These are phyloP conservation scores for Amniculicola lignicola DNA, from an alignment of 495 filamentous ascomycete species.

Conservation along the genomic window DNA sequence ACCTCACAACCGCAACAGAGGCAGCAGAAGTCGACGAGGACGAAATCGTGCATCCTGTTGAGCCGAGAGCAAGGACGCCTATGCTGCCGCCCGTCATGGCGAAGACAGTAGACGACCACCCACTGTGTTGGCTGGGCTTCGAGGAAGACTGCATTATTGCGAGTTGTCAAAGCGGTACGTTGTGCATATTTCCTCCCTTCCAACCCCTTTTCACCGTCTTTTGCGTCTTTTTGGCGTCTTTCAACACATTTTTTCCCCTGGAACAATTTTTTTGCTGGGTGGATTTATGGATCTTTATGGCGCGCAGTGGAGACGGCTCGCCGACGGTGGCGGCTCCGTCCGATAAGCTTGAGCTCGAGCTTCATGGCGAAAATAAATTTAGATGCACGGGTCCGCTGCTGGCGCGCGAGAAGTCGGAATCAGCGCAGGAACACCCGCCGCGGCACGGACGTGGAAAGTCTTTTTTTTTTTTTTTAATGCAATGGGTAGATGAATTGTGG, in stretches of 20 bases:
- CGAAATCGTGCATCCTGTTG: slow-evolving; percentile 68
- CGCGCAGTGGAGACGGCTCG: too few species aligned
- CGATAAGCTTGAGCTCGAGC: slow-evolving; percentile 19
- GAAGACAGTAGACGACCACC: slow-evolving; percentile 81
- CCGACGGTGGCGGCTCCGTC: too few species aligned
- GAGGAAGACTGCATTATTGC: slow-evolving; percentile 88
- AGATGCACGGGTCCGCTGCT: too few species aligned
- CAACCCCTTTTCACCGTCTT: too few species aligned
- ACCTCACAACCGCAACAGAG: slow-evolving; percentile 50
- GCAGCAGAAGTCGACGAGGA: slow-evolving; percentile 44
- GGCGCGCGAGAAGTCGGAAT: too few species aligned
- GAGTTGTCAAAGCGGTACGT: slow-evolving; percentile 79
- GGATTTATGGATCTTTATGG: too few species aligned
- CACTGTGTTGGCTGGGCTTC: slow-evolving; percentile 84
- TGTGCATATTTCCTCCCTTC: slow-evolving; percentile 13
- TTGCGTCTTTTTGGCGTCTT: too few species aligned
- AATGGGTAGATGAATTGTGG: neutral
- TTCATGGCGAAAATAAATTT: too few species aligned
- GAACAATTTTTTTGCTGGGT: too few species aligned
- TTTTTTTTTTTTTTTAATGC: too few species aligned
- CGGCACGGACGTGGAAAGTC: too few species aligned
- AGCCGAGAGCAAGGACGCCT: slow-evolving; percentile 73
- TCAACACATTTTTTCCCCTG: too few species aligned
- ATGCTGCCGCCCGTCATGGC: slow-evolving; percentile 92
- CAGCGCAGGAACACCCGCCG: slow-evolving; percentile 25